Evolutionary conservation across 306 rosid species (phyloP).

Genomic region (Castanospermum australe): DNA sequence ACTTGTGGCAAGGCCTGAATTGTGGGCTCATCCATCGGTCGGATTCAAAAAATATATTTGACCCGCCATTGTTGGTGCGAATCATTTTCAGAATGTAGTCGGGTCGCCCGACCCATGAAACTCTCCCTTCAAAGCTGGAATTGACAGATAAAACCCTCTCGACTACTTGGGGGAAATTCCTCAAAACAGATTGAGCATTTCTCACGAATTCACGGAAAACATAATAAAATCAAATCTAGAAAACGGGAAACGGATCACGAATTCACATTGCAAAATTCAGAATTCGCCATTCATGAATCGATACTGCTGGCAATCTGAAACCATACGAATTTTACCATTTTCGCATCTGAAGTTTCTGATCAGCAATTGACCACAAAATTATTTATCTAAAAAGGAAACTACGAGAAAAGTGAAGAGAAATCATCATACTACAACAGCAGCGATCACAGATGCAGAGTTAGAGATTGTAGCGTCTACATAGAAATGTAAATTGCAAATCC

Average conservation of each 20-base stretch:
- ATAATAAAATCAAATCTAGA: too few relatives aligned
- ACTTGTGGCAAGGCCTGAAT: too few relatives aligned
- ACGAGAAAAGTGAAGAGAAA: neutral
- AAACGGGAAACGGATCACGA: neutral
- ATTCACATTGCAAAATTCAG: neutral
- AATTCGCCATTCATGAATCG: neutral
- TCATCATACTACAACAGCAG: neutral
- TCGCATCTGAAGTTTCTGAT: neutral
- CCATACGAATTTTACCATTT: neutral
- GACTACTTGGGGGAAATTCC: neutral
- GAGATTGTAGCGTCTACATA: neutral
- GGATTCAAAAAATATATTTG: too few relatives aligned
- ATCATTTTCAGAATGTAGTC: too few relatives aligned
- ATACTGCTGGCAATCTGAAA: neutral
- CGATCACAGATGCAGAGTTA: neutral
- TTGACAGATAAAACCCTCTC: neutral
- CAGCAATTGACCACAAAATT: neutral
- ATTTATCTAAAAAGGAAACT: neutral
- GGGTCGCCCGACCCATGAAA: too few relatives aligned
- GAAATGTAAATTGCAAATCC: neutral
- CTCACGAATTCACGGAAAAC: neutral
- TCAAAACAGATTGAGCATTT: neutral
- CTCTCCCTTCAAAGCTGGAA: too few relatives aligned
- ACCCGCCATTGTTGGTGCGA: too few relatives aligned
- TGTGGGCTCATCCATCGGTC: too few relatives aligned